These are phyloP conservation scores for Vitis labrusca DNA, from an alignment of 164 flowering plant species.

Conservation along the genomic window DNA sequence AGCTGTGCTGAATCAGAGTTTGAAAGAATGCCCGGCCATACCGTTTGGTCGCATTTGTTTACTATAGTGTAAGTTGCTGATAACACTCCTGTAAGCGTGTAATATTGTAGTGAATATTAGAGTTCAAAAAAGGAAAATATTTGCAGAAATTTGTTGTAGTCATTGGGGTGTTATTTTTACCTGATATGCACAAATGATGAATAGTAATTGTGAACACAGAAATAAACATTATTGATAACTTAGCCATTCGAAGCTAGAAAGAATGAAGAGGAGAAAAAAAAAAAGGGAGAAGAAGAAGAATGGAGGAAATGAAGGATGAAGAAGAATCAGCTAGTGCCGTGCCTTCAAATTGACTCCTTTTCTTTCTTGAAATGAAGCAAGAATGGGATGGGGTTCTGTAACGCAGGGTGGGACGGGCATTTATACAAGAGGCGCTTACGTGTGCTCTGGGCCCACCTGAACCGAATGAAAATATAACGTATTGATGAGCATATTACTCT, in stretches of 20 bases:
- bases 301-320: background rate
- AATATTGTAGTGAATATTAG: background rate
- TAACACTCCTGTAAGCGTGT: constrained; percentile 20
- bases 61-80: constrained; percentile 60
- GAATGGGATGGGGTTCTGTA: no score
- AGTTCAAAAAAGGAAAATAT: no score
- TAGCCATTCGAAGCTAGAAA: constrained; percentile 8
- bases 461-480: no score
- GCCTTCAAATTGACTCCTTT: no score
- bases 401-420: no score
- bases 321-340: background rate
- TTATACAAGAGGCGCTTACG: no score
- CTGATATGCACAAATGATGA: constrained; percentile 1
- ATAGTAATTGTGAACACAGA: background rate
- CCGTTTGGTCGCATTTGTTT: constrained; percentile 68
- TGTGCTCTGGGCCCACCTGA: no score
- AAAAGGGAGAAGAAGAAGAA: background rate
- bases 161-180: background rate
- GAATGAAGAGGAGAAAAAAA: background rate
- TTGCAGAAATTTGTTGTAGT: background rate
- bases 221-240: background rate
- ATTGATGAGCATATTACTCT: no score
- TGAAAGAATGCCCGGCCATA: constrained; percentile 88
- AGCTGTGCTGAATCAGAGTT: constrained; percentile 64
- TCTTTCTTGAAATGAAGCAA: no score